Base-by-base conservation (phyloP, 352 stramenopile genomes). In the Pythium folliculosum region DNA sequence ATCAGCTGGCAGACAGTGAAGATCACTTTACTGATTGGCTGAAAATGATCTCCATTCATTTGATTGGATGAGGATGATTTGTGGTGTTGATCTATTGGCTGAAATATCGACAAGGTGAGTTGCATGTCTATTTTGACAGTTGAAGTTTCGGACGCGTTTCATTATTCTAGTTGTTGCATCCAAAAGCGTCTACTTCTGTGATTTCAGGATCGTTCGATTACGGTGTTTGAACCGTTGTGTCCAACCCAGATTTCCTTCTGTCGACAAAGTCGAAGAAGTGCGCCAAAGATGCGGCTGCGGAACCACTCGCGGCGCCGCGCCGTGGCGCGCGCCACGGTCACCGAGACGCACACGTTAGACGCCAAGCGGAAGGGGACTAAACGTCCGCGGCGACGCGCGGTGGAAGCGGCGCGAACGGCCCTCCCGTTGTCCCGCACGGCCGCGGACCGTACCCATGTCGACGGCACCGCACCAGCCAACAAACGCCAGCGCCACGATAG, bases 291-390 rank as follows among this genome's bases (percentile, higher is more conserved):
- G 65, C 65, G 65, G 0, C 52, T 72, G 7, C 50, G 65, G 32
- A 72, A 72, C 56, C 51, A 63, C 53, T 19, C 47, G 30, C 65
- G 65, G 37, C 55, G 66, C 14, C 54, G 60, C 30, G 54, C 54
- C 23, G 22, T 32, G 16, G 23, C 19, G 25, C 44, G 54, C 19
- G 19, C 53, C n/a, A 6, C 14, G n/a, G 25, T 1, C 5, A 30
- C 40, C 23, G 8, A 19, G 2, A 51, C 17, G 32, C 32, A 37
- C 17, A 21, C 22, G n/a, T 9, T 27, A 35, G n/a, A 35, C 23
- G 19, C 5, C 10, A 8, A 9, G 6, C 9, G 0, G 13, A 9
- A 17, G 17, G 37, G 12, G 13, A n/a, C 17, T 13, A 22, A 25
- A 16, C 13, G 2, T 1, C 1, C 37, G 13, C 21, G 12, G 54